Evolutionary conservation across 2,329 filamentous ascomycete species (phyloP), one percentile per base, ranked within the genome.

Genomic region (Hymenoscyphus albidus): DNA sequence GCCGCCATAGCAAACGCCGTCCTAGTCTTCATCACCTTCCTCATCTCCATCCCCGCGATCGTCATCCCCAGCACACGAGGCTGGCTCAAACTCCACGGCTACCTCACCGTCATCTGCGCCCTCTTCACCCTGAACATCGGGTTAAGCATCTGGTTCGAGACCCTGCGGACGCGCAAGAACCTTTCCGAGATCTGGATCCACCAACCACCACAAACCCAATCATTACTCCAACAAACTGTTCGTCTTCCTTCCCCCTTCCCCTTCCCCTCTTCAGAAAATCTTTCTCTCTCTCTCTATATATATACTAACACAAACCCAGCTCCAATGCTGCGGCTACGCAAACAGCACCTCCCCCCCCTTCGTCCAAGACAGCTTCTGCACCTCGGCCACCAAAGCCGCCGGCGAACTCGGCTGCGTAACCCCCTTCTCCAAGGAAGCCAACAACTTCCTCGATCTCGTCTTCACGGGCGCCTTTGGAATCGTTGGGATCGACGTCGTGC

Each of bases 401-500:
- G 81, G 90, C 42, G 84, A 88, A 74, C 82, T 83, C 64, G 90
- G 90, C 9, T 95, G 91, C 75, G 83, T 89, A 16, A 80, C 83
- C 1, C 83, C 87, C 1, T 87, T 95, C 70, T 84, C 85, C 31
- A 83, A 80, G 62, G 92, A 89, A 72, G 83, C 88, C 65, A 93
- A 92, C 77, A 79, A 80, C 64, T 90, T 89, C 73, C 79, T 94
- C 68, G 90, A 93, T 77, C 78, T 86, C 63, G 86, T 94, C 74
- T 95, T 94, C 76, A 95, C 91, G 0, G 86, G 86, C 31, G 82
- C 90, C 62, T 95, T 95, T 75, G 91, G 90, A 67, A 87, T 94
- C 76, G 90, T 93, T 67, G 90, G 86, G 64, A 76, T 92, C 68
- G 87, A 93, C 73, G 83, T 83, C 54, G 73, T 91, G 61, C 80